Percentiles rank a stretch among this genome's conserved stretches.
Evolutionary conservation across 2,329 filamentous ascomycete species (phyloP).

Genomic region (Penicillium sp.): DNA sequence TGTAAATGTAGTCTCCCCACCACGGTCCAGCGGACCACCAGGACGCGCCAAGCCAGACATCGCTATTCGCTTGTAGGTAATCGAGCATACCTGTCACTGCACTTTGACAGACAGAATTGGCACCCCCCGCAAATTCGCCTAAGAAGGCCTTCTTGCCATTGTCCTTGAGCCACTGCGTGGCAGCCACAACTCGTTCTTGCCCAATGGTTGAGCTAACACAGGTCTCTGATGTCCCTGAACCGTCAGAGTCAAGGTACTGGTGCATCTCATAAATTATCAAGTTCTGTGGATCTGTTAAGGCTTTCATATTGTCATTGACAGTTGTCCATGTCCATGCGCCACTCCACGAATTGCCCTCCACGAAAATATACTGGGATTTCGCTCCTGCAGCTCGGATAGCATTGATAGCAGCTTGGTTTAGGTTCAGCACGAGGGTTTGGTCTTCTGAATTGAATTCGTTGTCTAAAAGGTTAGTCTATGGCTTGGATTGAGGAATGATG

Average conservation of each 20-base stretch:
- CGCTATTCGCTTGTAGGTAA: slow-evolving; percentile 54
- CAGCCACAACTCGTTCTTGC: slow-evolving; percentile 46
- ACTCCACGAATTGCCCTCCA: slow-evolving; percentile 53
- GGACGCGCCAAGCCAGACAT: slow-evolving; percentile 57
- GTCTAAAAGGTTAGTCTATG: slow-evolving; percentile 34
- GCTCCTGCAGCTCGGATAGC: slow-evolving; percentile 61
- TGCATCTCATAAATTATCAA: slow-evolving; percentile 62
- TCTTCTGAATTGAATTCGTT: slow-evolving; percentile 66
- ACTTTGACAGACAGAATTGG: slow-evolving; percentile 47
- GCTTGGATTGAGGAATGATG: too few relatives aligned
- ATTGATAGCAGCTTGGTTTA: slow-evolving; percentile 65
- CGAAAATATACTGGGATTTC: slow-evolving; percentile 56
- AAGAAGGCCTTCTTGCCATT: slow-evolving; percentile 57
- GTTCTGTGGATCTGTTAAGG: slow-evolving; percentile 52
- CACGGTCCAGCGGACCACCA: slow-evolving; percentile 62
- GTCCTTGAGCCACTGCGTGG: slow-evolving; percentile 50
- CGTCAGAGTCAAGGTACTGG: slow-evolving; percentile 59
- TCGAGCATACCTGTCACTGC: slow-evolving; percentile 54
- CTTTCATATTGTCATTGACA: slow-evolving; percentile 45
- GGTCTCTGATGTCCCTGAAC: slow-evolving; percentile 51
- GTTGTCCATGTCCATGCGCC: slow-evolving; percentile 52
- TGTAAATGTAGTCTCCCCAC: slow-evolving; percentile 49
- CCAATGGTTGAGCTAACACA: slow-evolving; percentile 56
- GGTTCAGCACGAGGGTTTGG: slow-evolving; percentile 55
- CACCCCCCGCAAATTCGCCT: slow-evolving; percentile 57